A percentile compares a stretch with the other conserved stretches of the same genome.
Evolutionary conservation across 1,284 basidiomycete genomes (phyloP).

Genomic region (Papiliotrema fonsecae): DNA sequence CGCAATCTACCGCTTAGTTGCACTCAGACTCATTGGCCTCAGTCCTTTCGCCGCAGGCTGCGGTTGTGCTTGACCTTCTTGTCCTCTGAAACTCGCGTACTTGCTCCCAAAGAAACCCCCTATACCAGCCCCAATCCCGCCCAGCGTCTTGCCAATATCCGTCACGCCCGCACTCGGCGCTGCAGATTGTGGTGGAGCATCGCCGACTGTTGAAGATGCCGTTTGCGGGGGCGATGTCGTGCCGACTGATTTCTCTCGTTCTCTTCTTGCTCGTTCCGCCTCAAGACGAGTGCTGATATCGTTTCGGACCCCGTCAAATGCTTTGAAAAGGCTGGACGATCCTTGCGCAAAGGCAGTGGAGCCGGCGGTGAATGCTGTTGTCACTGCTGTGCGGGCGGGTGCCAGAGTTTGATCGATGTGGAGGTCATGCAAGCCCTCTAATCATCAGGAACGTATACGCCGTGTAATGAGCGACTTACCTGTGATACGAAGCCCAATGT

Average conservation of each 20-base stretch:
- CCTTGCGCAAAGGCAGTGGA: constrained; percentile 68
- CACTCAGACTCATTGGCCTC: constrained; percentile 31
- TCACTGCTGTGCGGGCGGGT: constrained; percentile 79
- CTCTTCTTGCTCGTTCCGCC: constrained; percentile 14
- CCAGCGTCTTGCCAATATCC: constrained; percentile 35
- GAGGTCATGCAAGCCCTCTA: constrained; percentile 85
- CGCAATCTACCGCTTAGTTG: neutral
- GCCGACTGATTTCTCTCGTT: constrained; percentile 4
- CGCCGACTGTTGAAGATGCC: neutral
- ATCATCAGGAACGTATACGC: constrained; percentile 16
- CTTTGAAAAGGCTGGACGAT: constrained; percentile 77
- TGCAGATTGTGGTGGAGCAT: neutral
- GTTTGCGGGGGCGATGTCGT: neutral
- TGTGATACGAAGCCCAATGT: constrained; percentile 74
- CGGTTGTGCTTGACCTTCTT: neutral
- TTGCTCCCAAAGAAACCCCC: constrained; percentile 40
- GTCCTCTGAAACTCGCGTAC: constrained; percentile 19
- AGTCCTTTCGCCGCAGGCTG: too few species aligned
- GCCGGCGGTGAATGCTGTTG: constrained; percentile 65
- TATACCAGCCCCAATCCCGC: constrained; percentile 38
- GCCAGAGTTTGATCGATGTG: constrained; percentile 83
- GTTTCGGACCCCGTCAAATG: constrained; percentile 72
- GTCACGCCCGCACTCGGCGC: neutral
- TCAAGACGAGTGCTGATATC: constrained; percentile 38
- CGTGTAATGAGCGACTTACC: constrained; percentile 20